Evolutionary conservation across 495 filamentous ascomycete genomes (phyloP), one percentile per base, ranked within the genome.

Genomic region (Pyrenula massariospora): DNA sequence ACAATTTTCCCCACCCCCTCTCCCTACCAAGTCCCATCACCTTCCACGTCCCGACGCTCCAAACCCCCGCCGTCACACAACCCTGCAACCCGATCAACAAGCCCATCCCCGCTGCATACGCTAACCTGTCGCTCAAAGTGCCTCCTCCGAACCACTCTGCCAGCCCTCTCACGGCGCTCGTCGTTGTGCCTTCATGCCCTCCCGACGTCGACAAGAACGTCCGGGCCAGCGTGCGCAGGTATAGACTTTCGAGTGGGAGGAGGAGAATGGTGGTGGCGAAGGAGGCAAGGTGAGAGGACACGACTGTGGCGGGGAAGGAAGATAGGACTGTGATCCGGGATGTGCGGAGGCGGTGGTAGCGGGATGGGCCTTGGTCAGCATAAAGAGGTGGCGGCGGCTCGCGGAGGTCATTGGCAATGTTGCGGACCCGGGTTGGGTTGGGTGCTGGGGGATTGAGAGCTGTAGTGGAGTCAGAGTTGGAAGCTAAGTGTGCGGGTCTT

Each of bases 271-370:
- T 63, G 3, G 70, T 73, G 47, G 77, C 63, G 42, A 73, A 63
- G 21, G 69, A 66, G 8, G 77, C 67, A 19, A 78, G 66, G 49
- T 74, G 71, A 0, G 69, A 71, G 20, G 74, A 70, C 20, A 79
- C 61, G 2, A 70, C 73, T 57, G 75, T 70, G 3, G 74, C 69
- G 2, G 72, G 70, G 50, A 75, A 68, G 2, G 71, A 66, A n/a
- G 75, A 76, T n/a, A 80, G 74, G 2, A 75, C 68, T 0, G 77
- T 80, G 2, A 79, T 68, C 53, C 77, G 68, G 57, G 78, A 70
- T 42, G 5, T 5, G 31, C 31, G 31, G 8, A 8, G 31, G 31
- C 31, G 31, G 31, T 8, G 15, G 31, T 15, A 15, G 66, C 56
- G 8, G 62, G 50, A 24, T 54, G 50, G 10, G 54, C 47, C 42